A percentile compares a stretch with the other conserved stretches of the same genome.
Conservation (phyloP, 345 rosid species). For the Gossypium thurberi region DNA sequence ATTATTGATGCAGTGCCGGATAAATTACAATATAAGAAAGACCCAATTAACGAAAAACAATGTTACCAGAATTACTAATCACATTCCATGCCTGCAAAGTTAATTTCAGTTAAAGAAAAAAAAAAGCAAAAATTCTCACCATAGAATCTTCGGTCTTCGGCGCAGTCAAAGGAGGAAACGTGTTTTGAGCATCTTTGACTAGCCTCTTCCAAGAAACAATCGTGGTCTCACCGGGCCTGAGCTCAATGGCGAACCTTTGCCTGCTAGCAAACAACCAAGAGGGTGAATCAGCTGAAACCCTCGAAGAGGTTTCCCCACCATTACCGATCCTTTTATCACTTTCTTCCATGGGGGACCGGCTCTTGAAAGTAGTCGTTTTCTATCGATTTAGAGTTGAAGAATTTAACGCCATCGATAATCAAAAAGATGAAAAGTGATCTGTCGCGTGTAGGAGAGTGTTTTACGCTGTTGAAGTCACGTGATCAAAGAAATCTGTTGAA, state of each 20-base stretch:
- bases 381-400: not conserved
- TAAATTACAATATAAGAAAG: no score
- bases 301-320: slow-evolving; percentile 10
- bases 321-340: slow-evolving; percentile 1
- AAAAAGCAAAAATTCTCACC: not conserved
- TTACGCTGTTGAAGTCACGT: not conserved
- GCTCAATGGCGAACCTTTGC: slow-evolving; percentile 30
- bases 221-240: slow-evolving; percentile 34
- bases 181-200: slow-evolving; percentile 19
- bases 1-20: not conserved
- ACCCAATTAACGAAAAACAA: no score
- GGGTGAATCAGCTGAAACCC: slow-evolving; percentile 6
- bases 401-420: not conserved
- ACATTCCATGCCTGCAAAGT: not conserved
- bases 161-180: slow-evolving; percentile 6
- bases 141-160: not conserved
- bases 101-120: not conserved
- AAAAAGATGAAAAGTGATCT: not conserved
- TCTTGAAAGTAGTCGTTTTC: not conserved
- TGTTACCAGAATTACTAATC: not conserved
- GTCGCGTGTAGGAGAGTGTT: not conserved
- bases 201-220: slow-evolving; percentile 37
- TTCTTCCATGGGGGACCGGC: slow-evolving; percentile 9
- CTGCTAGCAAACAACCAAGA: slow-evolving; percentile 13
- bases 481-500: not conserved